Conservation (phyloP, 2,329 filamentous ascomycete species). For the Colletotrichum cuscutae region DNA sequence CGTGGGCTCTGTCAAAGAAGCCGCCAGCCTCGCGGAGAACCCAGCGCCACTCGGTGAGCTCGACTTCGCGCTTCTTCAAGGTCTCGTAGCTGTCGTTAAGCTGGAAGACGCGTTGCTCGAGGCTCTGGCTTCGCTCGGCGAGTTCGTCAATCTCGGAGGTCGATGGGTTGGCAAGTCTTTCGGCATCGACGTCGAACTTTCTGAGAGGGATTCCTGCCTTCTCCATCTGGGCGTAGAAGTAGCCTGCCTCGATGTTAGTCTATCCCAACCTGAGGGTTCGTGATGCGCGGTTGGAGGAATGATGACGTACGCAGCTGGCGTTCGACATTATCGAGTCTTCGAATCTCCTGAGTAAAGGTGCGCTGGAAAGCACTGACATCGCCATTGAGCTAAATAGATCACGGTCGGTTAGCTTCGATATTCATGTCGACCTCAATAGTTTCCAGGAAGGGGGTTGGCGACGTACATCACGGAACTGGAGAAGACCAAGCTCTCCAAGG, state of each 20-base stretch:
- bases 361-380: slow-evolving; percentile 95
- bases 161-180: slow-evolving; percentile 86
- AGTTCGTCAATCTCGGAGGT: slow-evolving; percentile 97
- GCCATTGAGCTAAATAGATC: slow-evolving; percentile 78
- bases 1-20: slow-evolving; percentile 96
- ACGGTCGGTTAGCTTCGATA: slow-evolving; percentile 37
- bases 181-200: slow-evolving; percentile 90
- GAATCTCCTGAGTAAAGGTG: slow-evolving; percentile 97
- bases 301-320: slow-evolving; percentile 85
- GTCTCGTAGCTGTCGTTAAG: slow-evolving; percentile 99
- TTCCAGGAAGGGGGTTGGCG: slow-evolving; percentile 34
- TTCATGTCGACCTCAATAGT: not conserved
- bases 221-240: slow-evolving; percentile 96
- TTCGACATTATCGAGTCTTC: slow-evolving; percentile 97
- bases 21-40: slow-evolving; percentile 95
- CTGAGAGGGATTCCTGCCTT: slow-evolving; percentile 88
- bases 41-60: slow-evolving; percentile 98
- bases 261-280: slow-evolving; percentile 5
- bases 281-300: not conserved
- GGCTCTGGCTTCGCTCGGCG: slow-evolving; percentile 87
- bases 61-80: slow-evolving; percentile 95
- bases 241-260: slow-evolving; percentile 67
- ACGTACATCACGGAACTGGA: slow-evolving; percentile 96
- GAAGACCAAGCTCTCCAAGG: slow-evolving; percentile 92
- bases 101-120: slow-evolving; percentile 91